Conservation (phyloP, 148 eudicot genomes). For the Vaccinium macrocarpon region DNA sequence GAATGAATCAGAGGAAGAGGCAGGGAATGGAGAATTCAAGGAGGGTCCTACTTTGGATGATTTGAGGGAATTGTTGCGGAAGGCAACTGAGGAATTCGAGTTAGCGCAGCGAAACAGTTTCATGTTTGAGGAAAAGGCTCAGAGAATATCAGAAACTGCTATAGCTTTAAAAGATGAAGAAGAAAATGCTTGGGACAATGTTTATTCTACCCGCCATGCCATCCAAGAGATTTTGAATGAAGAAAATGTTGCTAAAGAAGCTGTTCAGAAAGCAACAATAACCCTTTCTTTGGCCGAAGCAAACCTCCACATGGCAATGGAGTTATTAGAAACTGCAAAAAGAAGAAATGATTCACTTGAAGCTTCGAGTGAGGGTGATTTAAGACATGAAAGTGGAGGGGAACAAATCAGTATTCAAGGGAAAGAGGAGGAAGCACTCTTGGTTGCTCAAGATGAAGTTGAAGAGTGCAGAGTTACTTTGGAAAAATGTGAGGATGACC, state of each 20-base stretch:
- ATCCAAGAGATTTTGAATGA: constrained; percentile 61
- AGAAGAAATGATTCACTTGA: constrained; percentile 31
- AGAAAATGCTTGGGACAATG: constrained; percentile 62
- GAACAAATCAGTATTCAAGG: constrained; percentile 34
- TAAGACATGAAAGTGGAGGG: constrained; percentile 39
- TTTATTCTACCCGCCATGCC: constrained; percentile 34
- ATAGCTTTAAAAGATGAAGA: constrained; percentile 83
- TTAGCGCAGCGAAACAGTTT: constrained; percentile 67
- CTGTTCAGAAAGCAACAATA: constrained; percentile 72
- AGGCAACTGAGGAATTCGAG: constrained; percentile 79
- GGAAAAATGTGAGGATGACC: constrained; percentile 65
- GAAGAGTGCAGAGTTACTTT: constrained; percentile 49
- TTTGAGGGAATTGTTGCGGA: constrained; percentile 57
- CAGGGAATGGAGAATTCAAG: constrained; percentile 38
- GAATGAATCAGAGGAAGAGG: constrained; percentile 37
- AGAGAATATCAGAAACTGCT: constrained; percentile 80
- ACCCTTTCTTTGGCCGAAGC: constrained; percentile 88
- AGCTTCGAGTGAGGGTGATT: constrained; percentile 33
- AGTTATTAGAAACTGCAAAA: constrained; percentile 54
- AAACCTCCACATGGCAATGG: constrained; percentile 68
- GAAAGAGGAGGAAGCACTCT: constrained; percentile 54
- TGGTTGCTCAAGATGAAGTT: constrained; percentile 61
- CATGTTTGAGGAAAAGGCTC: constrained; percentile 91
- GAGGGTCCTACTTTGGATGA: constrained; percentile 54
- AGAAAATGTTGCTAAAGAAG: constrained; percentile 68